Evolutionary conservation across 257 asterid genomes (phyloP), one percentile per base, ranked within the genome.

Genomic region (Nicotiana obtusifolia): DNA sequence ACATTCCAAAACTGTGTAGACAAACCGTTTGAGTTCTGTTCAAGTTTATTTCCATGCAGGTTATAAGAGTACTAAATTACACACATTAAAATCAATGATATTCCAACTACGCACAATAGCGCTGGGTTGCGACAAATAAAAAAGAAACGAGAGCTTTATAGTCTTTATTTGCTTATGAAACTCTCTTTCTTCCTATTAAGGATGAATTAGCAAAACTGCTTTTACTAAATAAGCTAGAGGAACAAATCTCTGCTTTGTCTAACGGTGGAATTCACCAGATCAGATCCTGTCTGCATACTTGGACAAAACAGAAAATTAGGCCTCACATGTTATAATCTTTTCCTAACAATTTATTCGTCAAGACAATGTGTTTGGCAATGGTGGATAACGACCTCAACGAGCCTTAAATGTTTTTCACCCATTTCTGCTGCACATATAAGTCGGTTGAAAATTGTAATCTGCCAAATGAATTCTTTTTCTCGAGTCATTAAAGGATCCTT

Each of bases 1-100:
- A 71, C 67, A 69, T 84, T 59, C 82, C 80, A 28, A 84, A 80
- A 84, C 20, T 77, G 30, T 61, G 78, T 80, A 44, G 73, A 69
- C 84, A 68, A 81, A 69, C 83, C 64, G 68, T 84, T 82, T 82
- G 57, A 28, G 64, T 76, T 68, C 64, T 44, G 59, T n/a, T 64
- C 33, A 28, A 54, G 69, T 81, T 88, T 64, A 62, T 86, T 69
- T 84, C 61, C 89, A 81, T 81, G 82, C 64, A 56, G 30, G 77
- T 75, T 81, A 56, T 16, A 56, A 56, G 1, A 17, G 62, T 41
- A 71, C 33, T 71, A 44, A 60, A 20, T 41, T 20, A 41, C 33
- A 41, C 59, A 71, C 37, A 68, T 11, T 44, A 22, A 71, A 13
- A 44, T 20, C 14, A 71, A 7, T 31, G 57, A 20, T 11, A 41